Conservation (phyloP, 257 asterid genomes). For the Solanum stenotomum region DNA sequence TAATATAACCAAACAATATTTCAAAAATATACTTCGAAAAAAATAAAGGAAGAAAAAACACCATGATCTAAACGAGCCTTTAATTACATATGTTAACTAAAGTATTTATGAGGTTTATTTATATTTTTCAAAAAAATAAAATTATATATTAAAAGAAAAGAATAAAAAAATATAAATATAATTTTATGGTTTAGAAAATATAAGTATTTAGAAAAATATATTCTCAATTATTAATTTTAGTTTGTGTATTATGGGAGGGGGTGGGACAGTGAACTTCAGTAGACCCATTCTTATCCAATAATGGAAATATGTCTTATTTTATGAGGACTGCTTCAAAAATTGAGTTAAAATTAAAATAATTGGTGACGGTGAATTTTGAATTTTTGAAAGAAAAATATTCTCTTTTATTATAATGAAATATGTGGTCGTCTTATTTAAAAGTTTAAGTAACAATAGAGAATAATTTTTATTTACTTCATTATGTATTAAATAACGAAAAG, state of each 20-base stretch:
- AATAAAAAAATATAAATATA: not conserved
- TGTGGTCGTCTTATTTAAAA: not conserved
- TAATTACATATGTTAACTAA: not conserved
- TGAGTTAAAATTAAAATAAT: not conserved
- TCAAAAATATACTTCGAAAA: not conserved
- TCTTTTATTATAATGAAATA: not conserved
- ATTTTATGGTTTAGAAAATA: not conserved
- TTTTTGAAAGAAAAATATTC: too few species aligned
- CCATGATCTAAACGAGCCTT: not conserved
- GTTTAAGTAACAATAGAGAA: too few species aligned
- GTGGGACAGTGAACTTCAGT: not conserved
- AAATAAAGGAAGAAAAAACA: not conserved
- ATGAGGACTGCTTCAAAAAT: not conserved
- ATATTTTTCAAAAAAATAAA: not conserved
- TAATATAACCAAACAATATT: not conserved
- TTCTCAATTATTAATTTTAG: not conserved
- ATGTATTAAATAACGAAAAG: too few species aligned
- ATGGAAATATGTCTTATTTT: not conserved
- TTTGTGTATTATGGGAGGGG: not conserved
- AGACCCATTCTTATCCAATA: not conserved
- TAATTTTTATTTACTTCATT: too few species aligned
- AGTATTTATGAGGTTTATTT: not conserved
- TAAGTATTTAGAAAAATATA: not conserved
- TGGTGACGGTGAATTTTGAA: not conserved
- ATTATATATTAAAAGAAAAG: not conserved